Conservation (phyloP, 768 basidiomycete species). For the Gymnopilus dilepis region DNA sequence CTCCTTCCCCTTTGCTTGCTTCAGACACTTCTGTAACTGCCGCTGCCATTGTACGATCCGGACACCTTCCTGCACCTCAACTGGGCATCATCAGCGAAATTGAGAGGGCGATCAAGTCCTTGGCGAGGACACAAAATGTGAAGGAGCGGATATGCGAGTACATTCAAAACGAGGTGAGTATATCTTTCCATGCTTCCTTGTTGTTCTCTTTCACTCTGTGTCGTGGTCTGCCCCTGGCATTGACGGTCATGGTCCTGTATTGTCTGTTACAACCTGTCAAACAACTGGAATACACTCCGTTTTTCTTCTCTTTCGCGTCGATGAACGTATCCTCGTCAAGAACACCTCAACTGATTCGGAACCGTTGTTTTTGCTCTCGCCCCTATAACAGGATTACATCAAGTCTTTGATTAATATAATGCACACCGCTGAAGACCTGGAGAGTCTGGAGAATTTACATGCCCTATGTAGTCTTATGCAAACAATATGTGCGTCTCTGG, state of each 20-base stretch:
- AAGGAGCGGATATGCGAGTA: slow-evolving; percentile 91
- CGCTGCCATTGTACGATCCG: slow-evolving; percentile 68
- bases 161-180: slow-evolving; percentile 82
- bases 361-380: slow-evolving; percentile 24
- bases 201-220: background rate
- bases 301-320: slow-evolving; percentile 15
- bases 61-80: slow-evolving; percentile 76
- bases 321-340: slow-evolving; percentile 26
- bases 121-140: slow-evolving; percentile 71
- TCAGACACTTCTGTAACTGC: slow-evolving; percentile 65
- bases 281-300: slow-evolving; percentile 21
- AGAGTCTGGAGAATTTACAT: slow-evolving; percentile 89
- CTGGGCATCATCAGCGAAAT: slow-evolving; percentile 81
- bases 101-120: slow-evolving; percentile 75
- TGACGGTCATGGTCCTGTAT: background rate
- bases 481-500: slow-evolving; percentile 71
- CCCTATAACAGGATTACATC: slow-evolving; percentile 75
- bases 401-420: slow-evolving; percentile 85
- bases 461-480: slow-evolving; percentile 92
- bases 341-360: slow-evolving; percentile 33
- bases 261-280: slow-evolving; percentile 19
- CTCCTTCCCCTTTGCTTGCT: slow-evolving; percentile 66
- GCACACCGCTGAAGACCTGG: slow-evolving; percentile 89
- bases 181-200: background rate
- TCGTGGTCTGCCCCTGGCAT: background rate